These are phyloP conservation scores for Candida tunisiensis DNA, from an alignment of 1,139 yeast species.

Conservation along the genomic window DNA sequence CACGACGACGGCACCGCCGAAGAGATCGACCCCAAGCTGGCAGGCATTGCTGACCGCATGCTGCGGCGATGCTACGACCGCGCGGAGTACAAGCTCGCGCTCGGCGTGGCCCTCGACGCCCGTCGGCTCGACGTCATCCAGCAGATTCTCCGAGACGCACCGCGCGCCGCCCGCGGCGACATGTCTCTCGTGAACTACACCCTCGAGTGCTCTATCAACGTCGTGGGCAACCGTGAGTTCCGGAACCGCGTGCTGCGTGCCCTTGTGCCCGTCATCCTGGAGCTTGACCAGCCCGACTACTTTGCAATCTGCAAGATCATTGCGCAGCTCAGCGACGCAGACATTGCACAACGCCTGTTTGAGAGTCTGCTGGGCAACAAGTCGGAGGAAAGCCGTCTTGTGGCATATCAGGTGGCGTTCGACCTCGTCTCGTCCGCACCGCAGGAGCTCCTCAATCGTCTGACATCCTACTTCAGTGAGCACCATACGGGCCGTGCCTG, in stretches of 20 bases:
- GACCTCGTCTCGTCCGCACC: conserved; percentile 86
- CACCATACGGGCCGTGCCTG: conserved; percentile 21
- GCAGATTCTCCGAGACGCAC: conserved; percentile 28
- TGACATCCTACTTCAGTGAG: conserved; percentile 27
- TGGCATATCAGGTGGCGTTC: conserved; percentile 90
- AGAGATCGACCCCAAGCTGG: conserved; percentile 43
- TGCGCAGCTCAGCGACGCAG: conserved; percentile 68
- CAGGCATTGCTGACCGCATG: conserved; percentile 71
- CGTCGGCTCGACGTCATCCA: conserved; percentile 73
- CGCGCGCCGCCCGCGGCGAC: conserved; percentile 19
- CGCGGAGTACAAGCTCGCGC: conserved; percentile 63
- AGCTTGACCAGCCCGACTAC: conserved; percentile 54
- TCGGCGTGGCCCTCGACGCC: conserved; percentile 85
- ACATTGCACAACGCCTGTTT: conserved; percentile 53
- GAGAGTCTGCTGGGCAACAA: conserved; percentile 32
- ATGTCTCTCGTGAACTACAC: conserved; percentile 55
- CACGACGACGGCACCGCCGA: conserved; percentile 24
- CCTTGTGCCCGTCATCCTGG: conserved; percentile 42
- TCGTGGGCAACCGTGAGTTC: conserved; percentile 48
- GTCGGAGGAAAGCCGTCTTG: conserved; percentile 24
- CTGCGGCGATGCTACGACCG: conserved; percentile 56
- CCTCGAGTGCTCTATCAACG: conserved; percentile 53
- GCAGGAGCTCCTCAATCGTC: conserved; percentile 68
- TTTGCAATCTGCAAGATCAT: conserved; percentile 72
- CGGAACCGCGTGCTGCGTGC: conserved; percentile 46